Evolutionary conservation across 257 asterid genomes (phyloP).

Genomic region (Solanum appendiculatum): DNA sequence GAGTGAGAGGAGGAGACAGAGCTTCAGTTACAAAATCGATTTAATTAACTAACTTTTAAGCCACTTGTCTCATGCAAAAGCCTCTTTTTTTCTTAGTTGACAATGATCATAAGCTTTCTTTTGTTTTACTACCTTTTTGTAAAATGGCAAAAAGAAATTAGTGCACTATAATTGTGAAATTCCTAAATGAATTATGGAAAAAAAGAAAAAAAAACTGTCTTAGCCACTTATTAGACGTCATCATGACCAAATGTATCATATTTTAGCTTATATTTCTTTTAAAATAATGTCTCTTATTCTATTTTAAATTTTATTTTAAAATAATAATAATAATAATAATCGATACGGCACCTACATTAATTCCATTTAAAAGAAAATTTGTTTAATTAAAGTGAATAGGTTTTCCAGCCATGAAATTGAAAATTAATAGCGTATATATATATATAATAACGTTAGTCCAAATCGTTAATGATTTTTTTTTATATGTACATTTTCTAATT

Average conservation of each 20-base stretch:
- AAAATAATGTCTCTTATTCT: background rate
- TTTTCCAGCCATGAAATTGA: background rate
- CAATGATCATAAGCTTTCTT: background rate
- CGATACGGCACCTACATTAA: background rate
- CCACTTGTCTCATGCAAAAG: background rate
- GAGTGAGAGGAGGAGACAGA: background rate
- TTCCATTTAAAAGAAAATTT: background rate
- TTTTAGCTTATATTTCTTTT: background rate
- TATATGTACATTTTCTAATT: too few relatives aligned
- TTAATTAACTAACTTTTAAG: background rate
- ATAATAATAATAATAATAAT: background rate
- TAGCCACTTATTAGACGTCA: background rate
- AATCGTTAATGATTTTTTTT: too few relatives aligned
- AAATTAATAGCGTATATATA: background rate
- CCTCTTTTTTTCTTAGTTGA: background rate
- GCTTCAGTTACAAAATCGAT: conserved; percentile 14
- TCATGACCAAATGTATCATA: background rate
- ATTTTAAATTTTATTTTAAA: background rate
- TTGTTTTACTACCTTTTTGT: background rate
- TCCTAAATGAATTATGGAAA: too few relatives aligned
- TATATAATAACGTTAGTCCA: too few relatives aligned
- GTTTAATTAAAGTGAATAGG: background rate
- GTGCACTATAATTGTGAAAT: background rate
- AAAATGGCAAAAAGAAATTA: background rate
- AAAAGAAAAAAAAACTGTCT: too few relatives aligned